These are phyloP conservation scores for Salix exigua DNA, from an alignment of 345 rosid species.

Conservation along the genomic window DNA sequence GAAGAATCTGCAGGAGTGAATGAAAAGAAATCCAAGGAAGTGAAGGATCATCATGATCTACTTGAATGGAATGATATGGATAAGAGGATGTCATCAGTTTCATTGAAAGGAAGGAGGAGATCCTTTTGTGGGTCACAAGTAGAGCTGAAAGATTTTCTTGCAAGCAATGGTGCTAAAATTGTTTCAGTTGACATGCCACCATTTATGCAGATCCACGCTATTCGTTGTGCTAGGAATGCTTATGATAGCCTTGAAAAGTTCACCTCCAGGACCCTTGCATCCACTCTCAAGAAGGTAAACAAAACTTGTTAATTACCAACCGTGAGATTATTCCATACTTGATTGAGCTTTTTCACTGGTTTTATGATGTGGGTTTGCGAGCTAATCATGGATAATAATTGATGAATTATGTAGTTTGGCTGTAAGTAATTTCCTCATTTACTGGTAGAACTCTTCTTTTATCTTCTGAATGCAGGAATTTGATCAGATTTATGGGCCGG, in stretches of 20 bases:
- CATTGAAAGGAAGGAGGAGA: constrained; percentile 43
- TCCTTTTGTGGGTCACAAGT: constrained; percentile 47
- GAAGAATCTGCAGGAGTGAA: constrained; percentile 8
- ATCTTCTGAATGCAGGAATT: constrained; percentile 39
- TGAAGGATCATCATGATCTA: constrained; percentile 19
- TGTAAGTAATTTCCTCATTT: not conserved
- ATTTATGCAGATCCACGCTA: constrained; percentile 81
- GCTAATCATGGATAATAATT: not conserved
- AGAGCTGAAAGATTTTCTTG: constrained; percentile 50
- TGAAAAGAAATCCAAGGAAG: constrained; percentile 12
- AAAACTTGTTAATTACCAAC: not conserved
- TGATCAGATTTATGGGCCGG: constrained; percentile 58
- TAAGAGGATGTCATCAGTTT: constrained; percentile 27
- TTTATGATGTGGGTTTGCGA: not conserved
- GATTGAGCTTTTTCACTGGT: not conserved
- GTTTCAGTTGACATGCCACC: constrained; percentile 78
- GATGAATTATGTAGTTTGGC: not conserved
- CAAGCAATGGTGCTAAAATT: constrained; percentile 54
- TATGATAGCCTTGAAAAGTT: constrained; percentile 68
- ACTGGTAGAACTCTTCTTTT: not conserved
- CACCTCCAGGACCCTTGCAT: constrained; percentile 60
- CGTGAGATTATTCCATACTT: not conserved
- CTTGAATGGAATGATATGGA: constrained; percentile 23
- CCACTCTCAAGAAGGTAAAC: constrained; percentile 60
- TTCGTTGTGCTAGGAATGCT: constrained; percentile 61